Base-by-base conservation (phyloP, 225 moss, liverwort and hornwort species). In the Sphagnum tenellum region DNA sequence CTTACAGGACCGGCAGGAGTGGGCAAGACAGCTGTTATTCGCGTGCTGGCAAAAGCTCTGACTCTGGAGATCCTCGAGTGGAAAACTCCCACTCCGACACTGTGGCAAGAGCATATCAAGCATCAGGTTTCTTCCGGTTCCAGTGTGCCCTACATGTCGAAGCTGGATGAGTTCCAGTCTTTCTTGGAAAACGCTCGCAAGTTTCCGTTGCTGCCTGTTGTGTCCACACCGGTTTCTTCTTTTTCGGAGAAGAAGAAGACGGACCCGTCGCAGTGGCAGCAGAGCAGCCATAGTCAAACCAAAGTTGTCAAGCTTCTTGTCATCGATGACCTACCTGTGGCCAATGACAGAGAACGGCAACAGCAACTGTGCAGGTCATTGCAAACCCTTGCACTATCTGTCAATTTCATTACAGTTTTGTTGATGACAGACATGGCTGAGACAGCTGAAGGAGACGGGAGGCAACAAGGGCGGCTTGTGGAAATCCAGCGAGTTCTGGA, bases 1-100 rank as follows among this genome's bases (percentile, higher is more conserved):
- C 77, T 98, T 55, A 86, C 88, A 48, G 98, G 98, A 7, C 89
- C 98, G 5, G 76, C 98, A 50, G 98, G 98, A 65, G 98, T 89
- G 56, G 93, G 98, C 54, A 98, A 98, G 77, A 89, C 94, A 46
- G 81, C 88, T 47, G 84, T 79, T 61, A 74, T 94, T 62, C 73
- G 69, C 49, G 63, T 72, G 2, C 76, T 98, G 3, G 93, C 83
- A 7, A 67, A 66, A 14, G 55, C 65, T 1, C 11, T 90, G 61
- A 77, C 60, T 50, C 60, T 87, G 9, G 84, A 85, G 11, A 73
- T 89, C 60, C 78, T 72, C 14, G 98, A 98, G 76, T 98, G 98
- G 98, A 84, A 74, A 67, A 73, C 93, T 5, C 98, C 98, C n/a
- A 83, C 82, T 11, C 89, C 98, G 9, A 93, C 89, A 13, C 88